Conservation (phyloP, 208 protist species). For the Angomonas desouzai region DNA sequence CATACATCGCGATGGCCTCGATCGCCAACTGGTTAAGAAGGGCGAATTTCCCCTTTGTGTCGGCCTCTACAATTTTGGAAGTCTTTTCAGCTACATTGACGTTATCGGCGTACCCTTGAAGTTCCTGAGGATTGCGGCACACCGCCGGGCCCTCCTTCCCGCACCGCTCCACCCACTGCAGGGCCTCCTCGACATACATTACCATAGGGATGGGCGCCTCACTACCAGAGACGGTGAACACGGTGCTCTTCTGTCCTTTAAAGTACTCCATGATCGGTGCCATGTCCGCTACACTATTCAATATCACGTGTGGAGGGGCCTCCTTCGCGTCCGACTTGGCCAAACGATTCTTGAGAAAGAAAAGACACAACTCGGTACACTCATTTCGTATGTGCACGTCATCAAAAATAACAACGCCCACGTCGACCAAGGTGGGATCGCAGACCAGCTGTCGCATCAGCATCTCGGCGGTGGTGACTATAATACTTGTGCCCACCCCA, state of each 20-base stretch:
- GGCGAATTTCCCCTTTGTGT: conserved; percentile 53
- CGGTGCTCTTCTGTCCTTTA: conserved; percentile 9
- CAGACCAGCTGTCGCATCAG: conserved; percentile 77
- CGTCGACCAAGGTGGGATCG: conserved; percentile 68
- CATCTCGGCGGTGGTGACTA: conserved; percentile 81
- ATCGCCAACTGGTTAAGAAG: conserved; percentile 56
- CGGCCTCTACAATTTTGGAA: conserved; percentile 55
- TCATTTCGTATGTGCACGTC: conserved; percentile 74
- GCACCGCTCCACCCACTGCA: conserved; percentile 78
- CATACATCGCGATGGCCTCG: conserved; percentile 48
- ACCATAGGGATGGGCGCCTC: conserved; percentile 21
- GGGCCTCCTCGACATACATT: conserved; percentile 75
- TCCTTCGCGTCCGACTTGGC: not conserved
- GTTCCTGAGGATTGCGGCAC: conserved; percentile 47
- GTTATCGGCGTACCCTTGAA: conserved; percentile 58
- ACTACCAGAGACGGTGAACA: conserved; percentile 1
- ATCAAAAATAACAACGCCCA: conserved; percentile 78
- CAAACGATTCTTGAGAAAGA: conserved; percentile 55
- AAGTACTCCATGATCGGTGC: conserved; percentile 55
- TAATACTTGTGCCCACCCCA: conserved; percentile 43
- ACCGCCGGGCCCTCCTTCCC: conserved; percentile 64
- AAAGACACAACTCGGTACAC: conserved; percentile 66
- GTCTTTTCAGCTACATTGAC: conserved; percentile 74
- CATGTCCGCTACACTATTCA: conserved; percentile 74
- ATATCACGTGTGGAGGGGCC: conserved; percentile 44